Base-by-base conservation (phyloP, 352 stramenopile genomes). In the Phytophthora hibernalis region DNA sequence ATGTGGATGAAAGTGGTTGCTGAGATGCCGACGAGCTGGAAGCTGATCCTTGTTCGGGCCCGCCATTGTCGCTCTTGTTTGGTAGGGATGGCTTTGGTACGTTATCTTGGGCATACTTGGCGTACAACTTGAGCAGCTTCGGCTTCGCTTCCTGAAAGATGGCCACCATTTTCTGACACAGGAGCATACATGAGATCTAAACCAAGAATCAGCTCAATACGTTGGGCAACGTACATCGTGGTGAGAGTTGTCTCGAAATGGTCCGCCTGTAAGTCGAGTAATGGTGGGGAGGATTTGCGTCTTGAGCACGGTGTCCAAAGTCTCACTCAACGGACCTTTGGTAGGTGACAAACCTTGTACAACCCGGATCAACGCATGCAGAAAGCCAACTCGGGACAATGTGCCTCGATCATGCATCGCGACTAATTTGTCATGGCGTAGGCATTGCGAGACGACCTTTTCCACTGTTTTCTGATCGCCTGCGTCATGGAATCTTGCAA, bases 181-280 rank as follows among this genome's bases (percentile, higher is more conserved):
- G 21, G 55, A 33, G 28, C 18, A 50, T 20, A 58, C 7, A n/a
- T 68, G 28, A 64, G 38, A 16, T n/a, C n/a, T n/a, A 33, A 31
- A 1, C 18, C 31, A 16, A 21, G 33, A 30, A 28, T 8, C 3
- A 20, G 11, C 12, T 7, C 28, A 33, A 12, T 13, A 16, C 54
- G 31, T 20, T 26, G 22, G 48, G 18, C 20, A 28, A 61, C 80
- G 33, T 74, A 93, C 87, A 52, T 93, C 81, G 9, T 91, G 77
- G 40, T 95, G 87, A 5, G 82, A 88, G 42, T 83, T 78, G 58
- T 95, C 87, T 56, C 87, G 80, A 38, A 95, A 91, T 2, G 83
- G 84, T 0, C 87, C 87, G 4, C 63, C 77, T 26, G 85, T 93
- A 40, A 95, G 74, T 12, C 82, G 76, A 15, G 65, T 45, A 28